Evolutionary conservation across 257 asterid genomes (phyloP), one percentile per base, ranked within the genome.

Genomic region (Plantago elongata): DNA sequence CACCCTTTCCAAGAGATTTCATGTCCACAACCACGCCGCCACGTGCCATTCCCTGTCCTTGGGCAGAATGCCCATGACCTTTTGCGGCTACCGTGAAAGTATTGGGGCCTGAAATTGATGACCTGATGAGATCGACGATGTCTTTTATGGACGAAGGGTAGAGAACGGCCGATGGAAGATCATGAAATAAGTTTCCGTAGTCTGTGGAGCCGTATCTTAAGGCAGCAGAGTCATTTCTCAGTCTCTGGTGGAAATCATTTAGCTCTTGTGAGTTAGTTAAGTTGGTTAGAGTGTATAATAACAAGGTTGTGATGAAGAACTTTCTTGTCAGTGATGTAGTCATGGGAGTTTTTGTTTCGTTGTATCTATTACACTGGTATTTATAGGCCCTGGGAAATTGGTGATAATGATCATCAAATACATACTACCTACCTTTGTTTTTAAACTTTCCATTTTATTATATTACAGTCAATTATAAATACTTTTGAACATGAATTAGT

Each of bases 1-100:
- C 57, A 27, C 17, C 69, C 8, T 43, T 37, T 0, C 66, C 60
- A 13, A 83, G 57, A n/a, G 81, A 54, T 1, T 37, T 17, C 94
- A 89, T 89, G 18, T 89, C 80, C 67, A 86, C 77, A 65, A 89
- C 89, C 30, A 82, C 90, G 4, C 97, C 97, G 57, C 65, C 63
- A 0, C 44, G 65, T 7, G 85, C 84, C 83, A 72, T 80, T 69
- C 94, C 87, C 62, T 89, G 97, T 11, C 97, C 97, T 4, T 85
- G 61, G 3, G 76, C 79, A 1, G 93, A 89, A 63, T 89, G 96
- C 49, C 96, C 95, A 18, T 67, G 81, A 11, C 97, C 97, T 57
- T 84, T 74, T 6, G 89, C 92, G 0, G 94, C 85, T 8, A 86
- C 30, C 5, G 55, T 13, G 9, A 90, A 85, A 1, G 95, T 93